Percentiles rank a stretch among this genome's conserved stretches.
phyloP scores from a whole-genome alignment of 148 eudicot species.

The Heliamphora exappendiculata region DNA sequence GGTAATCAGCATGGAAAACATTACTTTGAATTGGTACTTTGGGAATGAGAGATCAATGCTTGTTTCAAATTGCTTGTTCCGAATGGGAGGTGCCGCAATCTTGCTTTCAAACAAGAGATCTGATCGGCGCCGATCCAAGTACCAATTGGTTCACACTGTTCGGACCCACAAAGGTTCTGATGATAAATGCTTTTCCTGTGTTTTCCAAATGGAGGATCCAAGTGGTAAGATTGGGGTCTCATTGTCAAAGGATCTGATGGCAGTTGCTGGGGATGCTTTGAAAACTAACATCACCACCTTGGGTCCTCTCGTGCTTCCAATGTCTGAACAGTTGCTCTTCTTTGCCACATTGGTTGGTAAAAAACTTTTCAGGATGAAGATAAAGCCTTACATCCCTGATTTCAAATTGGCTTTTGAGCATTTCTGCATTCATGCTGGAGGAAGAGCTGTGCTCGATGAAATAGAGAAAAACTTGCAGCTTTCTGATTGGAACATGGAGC shows the following conservation, averaged over 20 bases:
- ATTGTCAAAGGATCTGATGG: conserved; percentile 43
- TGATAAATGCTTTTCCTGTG: conserved; percentile 39
- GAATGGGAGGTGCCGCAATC: conserved; percentile 46
- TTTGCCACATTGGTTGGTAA: conserved; percentile 29
- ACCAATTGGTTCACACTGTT: conserved; percentile 35
- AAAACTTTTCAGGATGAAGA: conserved; percentile 38
- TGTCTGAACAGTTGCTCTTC: conserved; percentile 40
- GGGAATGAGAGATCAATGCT: conserved; percentile 44
- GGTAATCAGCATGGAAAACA: conserved; percentile 45
- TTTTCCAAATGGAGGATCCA: conserved; percentile 39
- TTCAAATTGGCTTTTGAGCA: conserved; percentile 44
- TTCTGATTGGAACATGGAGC: conserved; percentile 48
- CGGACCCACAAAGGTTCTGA: conserved; percentile 46
- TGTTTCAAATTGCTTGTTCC: conserved; percentile 40
- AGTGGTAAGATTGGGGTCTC: conserved; percentile 33
- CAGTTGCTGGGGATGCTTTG: conserved; percentile 40
- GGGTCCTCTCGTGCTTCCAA: conserved; percentile 38
- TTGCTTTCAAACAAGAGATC: conserved; percentile 36
- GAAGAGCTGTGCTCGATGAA: conserved; percentile 40
- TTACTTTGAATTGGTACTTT: conserved; percentile 48
- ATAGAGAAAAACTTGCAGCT: conserved; percentile 39
- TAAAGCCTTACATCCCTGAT: conserved; percentile 43
- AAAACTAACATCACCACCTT: conserved; percentile 43
- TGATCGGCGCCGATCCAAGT: conserved; percentile 34
- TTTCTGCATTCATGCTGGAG: conserved; percentile 43